phyloP scores from a whole-genome alignment of 1,284 basidiomycete genomes.

The Malassezia furfur region DNA sequence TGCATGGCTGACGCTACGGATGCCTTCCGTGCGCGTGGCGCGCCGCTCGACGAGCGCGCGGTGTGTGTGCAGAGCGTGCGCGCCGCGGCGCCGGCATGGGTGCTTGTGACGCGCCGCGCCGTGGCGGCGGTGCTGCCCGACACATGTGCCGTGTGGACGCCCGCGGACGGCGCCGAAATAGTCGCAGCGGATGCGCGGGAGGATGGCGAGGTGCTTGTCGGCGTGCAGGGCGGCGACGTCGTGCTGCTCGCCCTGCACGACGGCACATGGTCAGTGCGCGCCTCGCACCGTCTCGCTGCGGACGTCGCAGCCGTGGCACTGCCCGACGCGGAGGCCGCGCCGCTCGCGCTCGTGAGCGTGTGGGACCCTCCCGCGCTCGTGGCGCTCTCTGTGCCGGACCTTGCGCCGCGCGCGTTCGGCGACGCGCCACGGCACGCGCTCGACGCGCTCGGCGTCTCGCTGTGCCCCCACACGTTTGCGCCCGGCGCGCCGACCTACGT shows the following conservation, averaged over 20 bases:
- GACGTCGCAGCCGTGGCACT: neutral
- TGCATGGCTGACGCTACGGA: constrained; percentile 20
- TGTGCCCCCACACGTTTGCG: neutral
- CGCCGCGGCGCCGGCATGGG: neutral
- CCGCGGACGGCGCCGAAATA: neutral
- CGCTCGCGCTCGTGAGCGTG: neutral
- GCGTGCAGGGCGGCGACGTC: neutral
- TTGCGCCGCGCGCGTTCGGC: neutral
- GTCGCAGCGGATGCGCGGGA: neutral
- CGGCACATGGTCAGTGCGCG: neutral
- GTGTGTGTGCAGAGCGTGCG: neutral
- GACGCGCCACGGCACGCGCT: neutral
- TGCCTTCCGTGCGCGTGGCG: constrained; percentile 6
- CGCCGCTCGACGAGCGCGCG: constrained; percentile 1
- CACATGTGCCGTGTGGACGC: neutral
- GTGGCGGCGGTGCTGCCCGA: neutral
- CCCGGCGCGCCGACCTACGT: neutral
- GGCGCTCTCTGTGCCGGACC: neutral
- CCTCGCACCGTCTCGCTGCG: neutral
- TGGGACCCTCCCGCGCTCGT: neutral
- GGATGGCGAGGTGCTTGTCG: neutral
- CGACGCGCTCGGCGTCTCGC: neutral
- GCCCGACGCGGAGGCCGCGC: neutral
- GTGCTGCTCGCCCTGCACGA: neutral
- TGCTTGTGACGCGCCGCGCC: neutral